Percentiles rank a stretch among this genome's conserved stretches.
Evolutionary conservation across 257 asterid species (phyloP).

Genomic region (Nicotiana noctiflora): DNA sequence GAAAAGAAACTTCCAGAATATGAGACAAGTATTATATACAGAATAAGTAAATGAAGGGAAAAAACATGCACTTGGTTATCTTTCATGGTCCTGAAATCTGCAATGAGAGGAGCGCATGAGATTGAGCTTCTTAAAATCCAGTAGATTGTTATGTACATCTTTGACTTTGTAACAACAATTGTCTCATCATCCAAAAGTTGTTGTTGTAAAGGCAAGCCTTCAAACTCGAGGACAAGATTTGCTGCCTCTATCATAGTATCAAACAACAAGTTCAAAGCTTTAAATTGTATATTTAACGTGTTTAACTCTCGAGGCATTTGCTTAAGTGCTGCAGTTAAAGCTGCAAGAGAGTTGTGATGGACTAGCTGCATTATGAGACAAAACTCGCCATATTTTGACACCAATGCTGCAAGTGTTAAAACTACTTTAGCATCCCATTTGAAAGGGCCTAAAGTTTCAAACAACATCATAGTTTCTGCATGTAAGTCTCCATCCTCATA

Average conservation of each 20-base stretch:
- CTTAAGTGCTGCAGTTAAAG: conserved; percentile 31
- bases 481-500: conserved; percentile 36
- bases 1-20: background rate
- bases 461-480: conserved; percentile 35
- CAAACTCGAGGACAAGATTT: conserved; percentile 32
- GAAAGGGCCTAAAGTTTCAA: conserved; percentile 44
- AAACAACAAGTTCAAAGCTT: conserved; percentile 43
- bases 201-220: conserved; percentile 37
- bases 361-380: conserved; percentile 41
- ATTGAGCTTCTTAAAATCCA: conserved; percentile 62
- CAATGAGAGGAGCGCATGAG: conserved; percentile 41
- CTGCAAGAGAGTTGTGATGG: conserved; percentile 37
- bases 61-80: conserved; percentile 80
- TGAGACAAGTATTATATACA: background rate
- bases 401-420: conserved; percentile 49
- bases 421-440: conserved; percentile 63
- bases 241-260: conserved; percentile 43
- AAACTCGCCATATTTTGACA: conserved; percentile 37
- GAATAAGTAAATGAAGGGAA: conserved; percentile 27
- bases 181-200: conserved; percentile 33
- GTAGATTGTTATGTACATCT: conserved; percentile 46
- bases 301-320: conserved; percentile 26
- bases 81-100: conserved; percentile 39
- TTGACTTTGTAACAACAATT: conserved; percentile 28
- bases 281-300: conserved; percentile 24